Percentiles rank a stretch among this genome's conserved stretches.
Evolutionary conservation across 2,329 filamentous ascomycete species (phyloP).

Genomic region (Penicillium sclerotigenum): DNA sequence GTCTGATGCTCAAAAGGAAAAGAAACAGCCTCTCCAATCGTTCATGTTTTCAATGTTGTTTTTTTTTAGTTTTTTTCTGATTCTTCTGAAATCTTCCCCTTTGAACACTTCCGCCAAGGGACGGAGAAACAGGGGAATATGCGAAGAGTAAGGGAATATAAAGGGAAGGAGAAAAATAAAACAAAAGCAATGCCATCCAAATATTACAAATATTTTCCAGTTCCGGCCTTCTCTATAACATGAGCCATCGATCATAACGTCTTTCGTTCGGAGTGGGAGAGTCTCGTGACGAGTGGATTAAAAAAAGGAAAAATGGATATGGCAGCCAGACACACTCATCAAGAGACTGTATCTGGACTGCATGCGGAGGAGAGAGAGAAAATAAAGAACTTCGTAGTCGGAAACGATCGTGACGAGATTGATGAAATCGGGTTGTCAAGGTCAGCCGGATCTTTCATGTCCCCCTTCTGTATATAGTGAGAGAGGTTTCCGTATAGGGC

Average conservation of each 20-base stretch:
- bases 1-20: constrained; percentile 21
- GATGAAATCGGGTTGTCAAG: constrained; percentile 5
- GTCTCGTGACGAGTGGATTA: constrained; percentile 29
- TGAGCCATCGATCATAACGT: constrained; percentile 43
- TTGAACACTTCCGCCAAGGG: neutral
- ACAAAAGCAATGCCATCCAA: constrained; percentile 21
- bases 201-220: constrained; percentile 27
- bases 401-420: constrained; percentile 18
- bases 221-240: constrained; percentile 40
- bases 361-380: constrained; percentile 8
- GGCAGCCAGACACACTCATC: constrained; percentile 3
- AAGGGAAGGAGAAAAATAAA: constrained; percentile 13
- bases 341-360: constrained; percentile 7
- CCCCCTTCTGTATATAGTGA: neutral
- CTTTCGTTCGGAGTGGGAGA: constrained; percentile 31
- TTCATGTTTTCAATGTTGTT: constrained; percentile 12
- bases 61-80: constrained; percentile 10
- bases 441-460: constrained; percentile 2
- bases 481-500: neutral
- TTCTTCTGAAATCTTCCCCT: constrained; percentile 2
- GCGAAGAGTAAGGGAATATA: constrained; percentile 2
- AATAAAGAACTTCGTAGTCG: constrained; percentile 16
- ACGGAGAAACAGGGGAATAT: constrained; percentile 7
- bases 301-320: constrained; percentile 15
- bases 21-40: constrained; percentile 17